phyloP scores from a whole-genome alignment of 495 filamentous ascomycete species.

The Penicillium arizonense region DNA sequence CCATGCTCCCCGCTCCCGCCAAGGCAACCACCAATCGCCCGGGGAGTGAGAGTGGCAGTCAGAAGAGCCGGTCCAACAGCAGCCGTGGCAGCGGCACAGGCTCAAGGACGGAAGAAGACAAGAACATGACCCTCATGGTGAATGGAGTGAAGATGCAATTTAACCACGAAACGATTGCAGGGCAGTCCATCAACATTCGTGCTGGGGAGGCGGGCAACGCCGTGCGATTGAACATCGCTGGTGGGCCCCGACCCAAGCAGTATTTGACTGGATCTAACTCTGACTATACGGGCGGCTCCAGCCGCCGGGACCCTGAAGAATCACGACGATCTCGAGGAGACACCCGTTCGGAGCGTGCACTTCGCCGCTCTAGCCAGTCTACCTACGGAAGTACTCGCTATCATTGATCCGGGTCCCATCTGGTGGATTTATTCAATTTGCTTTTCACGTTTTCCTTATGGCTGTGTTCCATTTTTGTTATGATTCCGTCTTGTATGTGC shows the following conservation, averaged over 20 bases:
- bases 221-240: slow-evolving; percentile 40
- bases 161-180: slow-evolving; percentile 33
- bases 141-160: slow-evolving; percentile 46
- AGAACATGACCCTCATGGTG: slow-evolving; percentile 42
- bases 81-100: slow-evolving; percentile 40
- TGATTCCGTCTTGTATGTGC: slow-evolving; percentile 6
- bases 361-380: slow-evolving; percentile 40
- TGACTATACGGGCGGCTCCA: slow-evolving; percentile 31
- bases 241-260: slow-evolving; percentile 34
- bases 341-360: slow-evolving; percentile 38
- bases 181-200: slow-evolving; percentile 43
- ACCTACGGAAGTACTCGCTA: slow-evolving; percentile 27
- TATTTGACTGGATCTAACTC: slow-evolving; percentile 30
- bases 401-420: slow-evolving; percentile 9
- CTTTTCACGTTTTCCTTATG: background rate
- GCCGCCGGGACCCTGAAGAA: slow-evolving; percentile 32
- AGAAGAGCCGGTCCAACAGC: slow-evolving; percentile 46
- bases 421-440: background rate
- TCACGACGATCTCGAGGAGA: slow-evolving; percentile 30
- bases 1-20: slow-evolving; percentile 19
- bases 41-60: slow-evolving; percentile 45
- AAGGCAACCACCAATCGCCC: slow-evolving; percentile 28
- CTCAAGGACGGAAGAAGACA: slow-evolving; percentile 35
- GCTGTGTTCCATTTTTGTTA: background rate
- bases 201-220: slow-evolving; percentile 35